Base-by-base conservation (phyloP, 2,329 filamentous ascomycete genomes). In the Coniochaeta sp. region DNA sequence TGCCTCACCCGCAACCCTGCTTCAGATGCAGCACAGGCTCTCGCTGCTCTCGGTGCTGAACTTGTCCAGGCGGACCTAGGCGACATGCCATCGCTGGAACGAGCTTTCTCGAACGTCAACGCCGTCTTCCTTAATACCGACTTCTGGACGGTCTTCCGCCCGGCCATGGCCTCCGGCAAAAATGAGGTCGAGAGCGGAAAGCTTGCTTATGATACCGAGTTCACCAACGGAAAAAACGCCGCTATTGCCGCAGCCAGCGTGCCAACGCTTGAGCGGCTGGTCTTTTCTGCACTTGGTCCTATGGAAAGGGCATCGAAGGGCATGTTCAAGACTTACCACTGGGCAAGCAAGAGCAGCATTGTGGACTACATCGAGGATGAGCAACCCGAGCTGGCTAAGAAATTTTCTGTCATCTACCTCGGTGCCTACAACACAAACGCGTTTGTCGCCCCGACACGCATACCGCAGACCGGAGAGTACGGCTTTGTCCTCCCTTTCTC, bases 351-450 rank as follows among this genome's bases (percentile, higher is more conserved):
- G 40, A 65, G 64, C 3, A 60, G 61, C 1, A 65, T 72, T 17
- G 67, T 69, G 3, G 65, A 71, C 1, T 70, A 69, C 60, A 70
- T 72, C 60, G 58, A 68, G 59, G 58, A 60, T 1, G 61, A 68
- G 22, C 44, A 65, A 7, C 65, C 67, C 0, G 66, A 65, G 5
- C 61, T 73, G n/a, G 65, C 67, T 6, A 64, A 65, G 55, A 73
- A 71, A 59, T 63, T 61, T 6, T 72, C 70, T 0, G 65, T 67
- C 26, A 68, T 74, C n/a, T 71, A 72, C 28, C 38, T 71, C 1
- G 69, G 70, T 17, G 69, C 64, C 4, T 74, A 75, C 52, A 64
- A 63, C 4, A 68, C 69, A 6, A 74, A 74, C 59, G 61, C 64
- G 0, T 65, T 73, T 3, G 60, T 74, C 4, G 52, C 62, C 14